Evolutionary conservation across 2,329 filamentous ascomycete genomes (phyloP).

Genomic region (Botryotinia calthae): DNA sequence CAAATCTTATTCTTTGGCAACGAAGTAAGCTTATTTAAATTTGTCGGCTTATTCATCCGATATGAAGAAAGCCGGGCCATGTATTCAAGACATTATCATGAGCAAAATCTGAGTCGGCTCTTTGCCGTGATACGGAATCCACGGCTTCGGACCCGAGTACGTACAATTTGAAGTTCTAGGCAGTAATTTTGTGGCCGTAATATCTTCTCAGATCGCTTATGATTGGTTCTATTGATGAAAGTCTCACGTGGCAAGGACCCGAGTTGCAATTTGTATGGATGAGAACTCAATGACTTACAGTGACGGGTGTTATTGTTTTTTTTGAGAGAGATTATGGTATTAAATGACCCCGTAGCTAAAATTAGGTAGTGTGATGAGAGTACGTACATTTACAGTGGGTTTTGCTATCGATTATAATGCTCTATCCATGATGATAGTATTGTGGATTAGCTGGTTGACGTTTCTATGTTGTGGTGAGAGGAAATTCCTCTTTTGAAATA

Average conservation of each 20-base stretch:
- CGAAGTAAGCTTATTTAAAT: neutral
- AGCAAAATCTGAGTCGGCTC: neutral
- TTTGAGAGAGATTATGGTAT: neutral
- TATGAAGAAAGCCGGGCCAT: neutral
- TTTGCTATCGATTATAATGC: neutral
- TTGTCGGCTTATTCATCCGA: neutral
- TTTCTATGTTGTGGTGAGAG: neutral
- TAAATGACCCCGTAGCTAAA: neutral
- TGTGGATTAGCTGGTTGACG: neutral
- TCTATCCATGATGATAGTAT: neutral
- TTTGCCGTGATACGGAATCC: neutral
- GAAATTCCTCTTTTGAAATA: neutral
- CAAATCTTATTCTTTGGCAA: neutral
- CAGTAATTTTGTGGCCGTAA: neutral
- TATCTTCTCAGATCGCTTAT: neutral
- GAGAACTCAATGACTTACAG: neutral
- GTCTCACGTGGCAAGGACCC: neutral
- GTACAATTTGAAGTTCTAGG: neutral
- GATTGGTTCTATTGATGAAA: neutral
- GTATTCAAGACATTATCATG: neutral
- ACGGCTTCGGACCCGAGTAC: conserved; percentile 10
- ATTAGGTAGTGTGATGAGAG: neutral
- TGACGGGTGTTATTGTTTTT: neutral
- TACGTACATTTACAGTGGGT: neutral
- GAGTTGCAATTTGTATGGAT: neutral